These are phyloP conservation scores for Talaromyces sp. DNA, from an alignment of 2,329 filamentous ascomycete species.

Conservation along the genomic window DNA sequence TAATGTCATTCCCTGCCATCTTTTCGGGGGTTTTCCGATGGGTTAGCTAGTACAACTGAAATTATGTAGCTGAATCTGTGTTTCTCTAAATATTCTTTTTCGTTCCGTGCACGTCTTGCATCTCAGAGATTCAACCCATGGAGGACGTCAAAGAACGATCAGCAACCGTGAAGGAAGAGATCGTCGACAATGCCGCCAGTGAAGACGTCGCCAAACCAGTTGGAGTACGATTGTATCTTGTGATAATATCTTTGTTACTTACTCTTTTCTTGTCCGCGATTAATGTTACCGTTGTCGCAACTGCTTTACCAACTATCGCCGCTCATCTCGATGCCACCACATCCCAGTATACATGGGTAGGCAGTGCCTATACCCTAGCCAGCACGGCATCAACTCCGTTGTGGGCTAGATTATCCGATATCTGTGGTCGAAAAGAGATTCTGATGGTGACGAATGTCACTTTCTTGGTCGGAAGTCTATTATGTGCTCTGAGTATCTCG, in stretches of 20 bases:
- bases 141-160: constrained; percentile 5
- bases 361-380: constrained; percentile 52
- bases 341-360: constrained; percentile 52
- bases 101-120: background rate
- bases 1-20: background rate
- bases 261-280: constrained; percentile 26
- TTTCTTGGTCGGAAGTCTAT: constrained; percentile 54
- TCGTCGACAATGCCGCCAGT: background rate
- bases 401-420: constrained; percentile 48
- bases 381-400: constrained; percentile 40
- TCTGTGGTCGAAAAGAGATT: constrained; percentile 58
- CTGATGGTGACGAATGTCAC: constrained; percentile 50
- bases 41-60: background rate
- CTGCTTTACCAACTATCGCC: constrained; percentile 56
- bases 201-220: background rate
- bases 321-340: constrained; percentile 50
- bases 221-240: constrained; percentile 13
- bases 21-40: background rate
- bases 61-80: background rate
- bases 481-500: constrained; percentile 49
- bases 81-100: background rate
- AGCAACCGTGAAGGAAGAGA: background rate
- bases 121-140: constrained; percentile 1
- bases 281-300: constrained; percentile 53
- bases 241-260: constrained; percentile 6